These are phyloP conservation scores for Cavenderia fasciculata DNA, from an alignment of 78 protist species.

Conservation along the genomic window DNA sequence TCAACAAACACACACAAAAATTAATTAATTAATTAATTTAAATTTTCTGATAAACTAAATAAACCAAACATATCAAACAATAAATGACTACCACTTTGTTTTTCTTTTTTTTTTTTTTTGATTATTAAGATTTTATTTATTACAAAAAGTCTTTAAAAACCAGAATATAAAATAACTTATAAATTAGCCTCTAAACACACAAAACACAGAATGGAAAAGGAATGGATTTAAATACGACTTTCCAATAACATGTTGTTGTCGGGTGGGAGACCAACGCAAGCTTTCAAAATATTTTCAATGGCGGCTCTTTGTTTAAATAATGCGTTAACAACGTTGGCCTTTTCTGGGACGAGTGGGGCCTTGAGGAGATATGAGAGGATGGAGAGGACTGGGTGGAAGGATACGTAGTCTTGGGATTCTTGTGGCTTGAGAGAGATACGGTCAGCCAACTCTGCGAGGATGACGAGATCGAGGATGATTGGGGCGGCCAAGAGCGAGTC, in stretches of 20 bases:
- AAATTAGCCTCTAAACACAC: too few species aligned
- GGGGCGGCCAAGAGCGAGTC: slow-evolving; percentile 99
- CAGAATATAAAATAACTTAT: too few species aligned
- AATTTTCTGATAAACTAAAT: too few species aligned
- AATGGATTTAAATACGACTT: slow-evolving; percentile 56
- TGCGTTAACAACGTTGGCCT: slow-evolving; percentile 97
- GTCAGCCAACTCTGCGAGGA: slow-evolving; percentile 91
- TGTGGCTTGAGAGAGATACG: slow-evolving; percentile 86
- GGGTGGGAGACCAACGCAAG: slow-evolving; percentile 96
- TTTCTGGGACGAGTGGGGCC: slow-evolving; percentile 97
- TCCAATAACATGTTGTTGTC: slow-evolving; percentile 95
- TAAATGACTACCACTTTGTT: too few species aligned
- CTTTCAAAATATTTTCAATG: slow-evolving; percentile 94
- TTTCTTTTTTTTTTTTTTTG: too few species aligned
- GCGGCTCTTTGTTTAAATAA: slow-evolving; percentile 95
- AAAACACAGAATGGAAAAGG: too few species aligned
- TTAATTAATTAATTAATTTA: too few species aligned
- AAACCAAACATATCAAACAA: too few species aligned
- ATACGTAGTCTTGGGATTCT: slow-evolving; percentile 43
- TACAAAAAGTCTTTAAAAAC: too few species aligned
- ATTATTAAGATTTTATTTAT: too few species aligned
- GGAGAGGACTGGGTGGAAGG: slow-evolving; percentile 92
- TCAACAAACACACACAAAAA: too few species aligned
- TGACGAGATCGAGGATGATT: slow-evolving; percentile 96
- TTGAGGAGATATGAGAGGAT: slow-evolving; percentile 92